Conservation (phyloP, 2,329 filamentous ascomycete species). For the Fusarium sp. region DNA sequence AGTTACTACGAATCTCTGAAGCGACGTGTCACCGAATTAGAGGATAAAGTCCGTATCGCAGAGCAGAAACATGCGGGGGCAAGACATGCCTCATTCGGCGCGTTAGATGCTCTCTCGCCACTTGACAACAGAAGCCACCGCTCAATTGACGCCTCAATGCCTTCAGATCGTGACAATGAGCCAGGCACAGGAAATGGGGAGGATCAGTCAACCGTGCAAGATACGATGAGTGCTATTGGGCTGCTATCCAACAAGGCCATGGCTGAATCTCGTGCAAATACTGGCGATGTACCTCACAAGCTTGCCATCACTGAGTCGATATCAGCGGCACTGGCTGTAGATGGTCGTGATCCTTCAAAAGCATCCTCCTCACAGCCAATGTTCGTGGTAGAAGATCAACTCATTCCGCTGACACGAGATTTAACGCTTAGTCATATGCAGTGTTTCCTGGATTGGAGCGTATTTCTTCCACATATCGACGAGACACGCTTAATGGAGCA, state of each 20-base stretch:
- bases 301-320: slow-evolving; percentile 25
- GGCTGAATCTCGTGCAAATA: slow-evolving; percentile 21
- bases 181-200: not conserved
- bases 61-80: slow-evolving; percentile 6
- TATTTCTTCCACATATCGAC: slow-evolving; percentile 16
- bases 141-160: not conserved
- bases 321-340: slow-evolving; percentile 23
- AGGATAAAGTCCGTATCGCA: slow-evolving; percentile 20
- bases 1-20: slow-evolving; percentile 28
- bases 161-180: rapidly evolving
- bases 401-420: not conserved
- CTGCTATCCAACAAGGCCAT: slow-evolving; percentile 29
- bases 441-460: slow-evolving; percentile 10
- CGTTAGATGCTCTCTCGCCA: not conserved
- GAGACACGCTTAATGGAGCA: slow-evolving; percentile 10
- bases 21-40: slow-evolving; percentile 19
- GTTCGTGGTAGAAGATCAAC: not conserved
- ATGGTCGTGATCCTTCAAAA: slow-evolving; percentile 17
- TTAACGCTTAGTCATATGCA: slow-evolving; percentile 3
- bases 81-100: not conserved
- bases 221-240: slow-evolving; percentile 37
- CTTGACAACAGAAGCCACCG: not conserved
- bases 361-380: slow-evolving; percentile 3
- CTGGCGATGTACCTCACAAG: slow-evolving; percentile 8
- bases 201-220: slow-evolving; percentile 32